Evolutionary conservation across 2,329 filamentous ascomycete genomes (phyloP).

Genomic region (Zasmidium cellare): DNA sequence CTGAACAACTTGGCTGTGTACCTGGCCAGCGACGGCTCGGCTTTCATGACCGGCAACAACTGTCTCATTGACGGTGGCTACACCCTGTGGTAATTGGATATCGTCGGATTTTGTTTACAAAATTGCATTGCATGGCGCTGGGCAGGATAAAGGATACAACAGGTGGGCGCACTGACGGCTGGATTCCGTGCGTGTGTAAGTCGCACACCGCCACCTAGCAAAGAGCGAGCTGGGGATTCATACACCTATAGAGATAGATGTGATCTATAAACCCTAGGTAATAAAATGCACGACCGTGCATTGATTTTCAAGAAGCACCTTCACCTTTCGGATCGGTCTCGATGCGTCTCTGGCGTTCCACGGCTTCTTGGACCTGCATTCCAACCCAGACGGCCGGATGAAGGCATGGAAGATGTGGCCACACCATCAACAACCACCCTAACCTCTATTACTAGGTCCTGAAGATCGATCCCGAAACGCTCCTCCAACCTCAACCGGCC

Average conservation of each 20-base stretch:
- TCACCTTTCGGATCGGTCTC: conserved; percentile 1
- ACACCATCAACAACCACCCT: conserved; percentile 6
- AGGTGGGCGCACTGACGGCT: neutral
- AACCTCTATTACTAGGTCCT: neutral
- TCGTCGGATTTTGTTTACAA: conserved; percentile 1
- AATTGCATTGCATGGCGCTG: conserved; percentile 13
- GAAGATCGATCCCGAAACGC: neutral
- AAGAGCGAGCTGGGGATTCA: conserved; percentile 2
- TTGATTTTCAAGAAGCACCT: neutral
- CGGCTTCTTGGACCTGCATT: conserved; percentile 6
- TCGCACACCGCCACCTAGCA: conserved; percentile 1
- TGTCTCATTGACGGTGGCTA: conserved; percentile 71
- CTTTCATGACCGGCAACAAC: conserved; percentile 78
- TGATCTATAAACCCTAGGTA: conserved; percentile 9
- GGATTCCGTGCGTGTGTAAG: neutral
- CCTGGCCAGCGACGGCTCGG: conserved; percentile 69
- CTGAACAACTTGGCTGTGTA: conserved; percentile 77
- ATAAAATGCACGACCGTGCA: neutral
- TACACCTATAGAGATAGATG: conserved; percentile 16
- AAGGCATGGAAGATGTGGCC: conserved; percentile 8
- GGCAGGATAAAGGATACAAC: neutral
- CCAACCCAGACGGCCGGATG: conserved; percentile 7
- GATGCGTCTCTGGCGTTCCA: conserved; percentile 8
- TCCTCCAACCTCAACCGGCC: neutral
- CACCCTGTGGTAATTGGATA: conserved; percentile 52